Percentiles rank a stretch among this genome's conserved stretches.
Conservation (phyloP, 306 rosid species). For the Vigna angularis region DNA sequence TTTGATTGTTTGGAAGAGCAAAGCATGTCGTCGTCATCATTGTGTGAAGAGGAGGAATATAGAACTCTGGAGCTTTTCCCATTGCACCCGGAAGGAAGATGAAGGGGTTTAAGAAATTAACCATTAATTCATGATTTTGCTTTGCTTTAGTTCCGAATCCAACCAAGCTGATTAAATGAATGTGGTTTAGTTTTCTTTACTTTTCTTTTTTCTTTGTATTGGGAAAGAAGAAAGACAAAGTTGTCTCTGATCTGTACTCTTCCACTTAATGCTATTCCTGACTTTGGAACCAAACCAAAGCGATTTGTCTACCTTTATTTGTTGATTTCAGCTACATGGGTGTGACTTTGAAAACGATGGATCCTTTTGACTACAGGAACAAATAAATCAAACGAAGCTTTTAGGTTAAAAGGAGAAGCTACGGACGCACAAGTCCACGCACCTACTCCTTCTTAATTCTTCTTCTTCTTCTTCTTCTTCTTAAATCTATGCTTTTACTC, state of each 20-base stretch:
- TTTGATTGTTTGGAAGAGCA: constrained; percentile 69
- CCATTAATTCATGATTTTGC: constrained; percentile 23
- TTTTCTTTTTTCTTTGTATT: constrained; percentile 57
- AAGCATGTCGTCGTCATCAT: background rate
- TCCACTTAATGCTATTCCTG: constrained; percentile 53
- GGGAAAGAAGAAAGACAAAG: constrained; percentile 86
- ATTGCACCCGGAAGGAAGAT: constrained; percentile 87
- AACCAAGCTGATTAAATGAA: constrained; percentile 40
- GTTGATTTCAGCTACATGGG: constrained; percentile 50
- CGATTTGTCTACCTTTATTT: constrained; percentile 50
- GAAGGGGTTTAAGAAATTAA: constrained; percentile 48
- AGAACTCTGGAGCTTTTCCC: constrained; percentile 93
- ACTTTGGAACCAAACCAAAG: constrained; percentile 62
- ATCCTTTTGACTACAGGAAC: constrained; percentile 58
- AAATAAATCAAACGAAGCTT: constrained; percentile 56
- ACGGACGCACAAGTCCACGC: constrained; percentile 88
- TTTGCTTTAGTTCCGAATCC: constrained; percentile 38
- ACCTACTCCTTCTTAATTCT: constrained; percentile 38
- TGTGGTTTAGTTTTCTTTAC: constrained; percentile 53
- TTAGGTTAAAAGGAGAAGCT: constrained; percentile 80
- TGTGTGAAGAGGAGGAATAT: constrained; percentile 54
- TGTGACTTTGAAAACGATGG: constrained; percentile 50
- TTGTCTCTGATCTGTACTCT: constrained; percentile 64
- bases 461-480: constrained; percentile 35
- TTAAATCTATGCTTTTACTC: constrained; percentile 36